Evolutionary conservation across 2,329 filamentous ascomycete species (phyloP).

Genomic region (Graphiopsis chlorocephala): DNA sequence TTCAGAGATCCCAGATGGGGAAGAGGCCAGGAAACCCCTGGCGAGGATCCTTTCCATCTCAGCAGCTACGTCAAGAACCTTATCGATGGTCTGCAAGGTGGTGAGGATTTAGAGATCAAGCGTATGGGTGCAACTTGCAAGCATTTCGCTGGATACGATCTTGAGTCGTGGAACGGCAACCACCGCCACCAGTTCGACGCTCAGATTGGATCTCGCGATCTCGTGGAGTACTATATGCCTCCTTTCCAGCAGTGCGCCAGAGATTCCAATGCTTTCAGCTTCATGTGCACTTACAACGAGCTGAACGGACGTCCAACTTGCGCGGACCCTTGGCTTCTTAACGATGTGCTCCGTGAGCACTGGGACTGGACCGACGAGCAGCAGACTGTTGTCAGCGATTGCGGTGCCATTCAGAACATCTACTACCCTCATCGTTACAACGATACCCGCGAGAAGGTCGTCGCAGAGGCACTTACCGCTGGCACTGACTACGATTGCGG

Average conservation of each 20-base stretch:
- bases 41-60: slow-evolving; percentile 40
- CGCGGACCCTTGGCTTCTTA: slow-evolving; percentile 60
- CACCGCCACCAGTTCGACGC: slow-evolving; percentile 54
- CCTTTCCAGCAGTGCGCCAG: slow-evolving; percentile 56
- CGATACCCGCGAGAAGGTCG: slow-evolving; percentile 45
- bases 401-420: slow-evolving; percentile 58
- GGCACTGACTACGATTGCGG: slow-evolving; percentile 56
- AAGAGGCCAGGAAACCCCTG: slow-evolving; percentile 22
- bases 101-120: slow-evolving; percentile 33
- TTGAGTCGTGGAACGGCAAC: slow-evolving; percentile 32
- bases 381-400: slow-evolving; percentile 65
- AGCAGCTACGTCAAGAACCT: slow-evolving; percentile 34
- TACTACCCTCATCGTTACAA: slow-evolving; percentile 49
- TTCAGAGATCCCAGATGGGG: slow-evolving; percentile 23
- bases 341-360: slow-evolving; percentile 61
- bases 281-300: slow-evolving; percentile 61
- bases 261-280: slow-evolving; percentile 45
- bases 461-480: slow-evolving; percentile 49
- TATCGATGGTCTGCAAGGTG: slow-evolving; percentile 36
- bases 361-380: slow-evolving; percentile 63
- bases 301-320: slow-evolving; percentile 66
- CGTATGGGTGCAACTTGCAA: slow-evolving; percentile 48
- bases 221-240: slow-evolving; percentile 66
- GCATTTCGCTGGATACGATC: slow-evolving; percentile 38
- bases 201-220: slow-evolving; percentile 58